Evolutionary conservation across 129 eudicot genomes (phyloP), one percentile per base, ranked within the genome.

Genomic region (Smallanthus sonchifolius): DNA sequence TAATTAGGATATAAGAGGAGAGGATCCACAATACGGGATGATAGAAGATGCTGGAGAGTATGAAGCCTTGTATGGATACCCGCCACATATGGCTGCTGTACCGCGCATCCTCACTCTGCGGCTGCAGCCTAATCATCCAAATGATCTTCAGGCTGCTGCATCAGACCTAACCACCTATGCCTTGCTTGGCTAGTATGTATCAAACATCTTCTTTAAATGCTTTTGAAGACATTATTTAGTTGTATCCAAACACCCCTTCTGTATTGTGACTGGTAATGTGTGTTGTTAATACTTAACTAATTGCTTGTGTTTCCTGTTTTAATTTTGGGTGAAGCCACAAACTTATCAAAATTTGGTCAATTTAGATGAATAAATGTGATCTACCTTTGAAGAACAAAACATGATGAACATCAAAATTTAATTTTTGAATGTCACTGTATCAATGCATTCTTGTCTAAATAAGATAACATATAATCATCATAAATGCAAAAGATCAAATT

Each of bases 1-100:
- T 19, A 17, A 1, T 36, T 73, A 92, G 97, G 97, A 89, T 76
- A 77, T 85, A 79, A 81, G 79, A 75, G 87, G 83, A 7, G 96
- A 89, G 74, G 97, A 92, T 83, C 96, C 97, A n/a, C 91, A 81
- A 44, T 87, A 77, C 51, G 96, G 96, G 20, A 57, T 89, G 77
- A 91, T 92, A 70, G 93, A 92, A 28, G 86, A 89, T 66, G 92
- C 79, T 70, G 88, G 85, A 52, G 97, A 80, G 42, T 92, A 89
- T 60, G 90, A 81, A 42, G 57, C 87, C 6, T 73, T 85, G 43
- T 76, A 83, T 10, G 90, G 92, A 61, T 88, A 64, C 79, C 59
- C 83, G 0, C 78, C 78, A 40, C 81, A 81, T 67, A 70, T 78
- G n/a, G 82, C 62, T 51, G 65, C 49, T 49, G 65, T 49, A 39